Conservation (phyloP, 2,329 filamentous ascomycete species). For the Microcyclospora pomicola region DNA sequence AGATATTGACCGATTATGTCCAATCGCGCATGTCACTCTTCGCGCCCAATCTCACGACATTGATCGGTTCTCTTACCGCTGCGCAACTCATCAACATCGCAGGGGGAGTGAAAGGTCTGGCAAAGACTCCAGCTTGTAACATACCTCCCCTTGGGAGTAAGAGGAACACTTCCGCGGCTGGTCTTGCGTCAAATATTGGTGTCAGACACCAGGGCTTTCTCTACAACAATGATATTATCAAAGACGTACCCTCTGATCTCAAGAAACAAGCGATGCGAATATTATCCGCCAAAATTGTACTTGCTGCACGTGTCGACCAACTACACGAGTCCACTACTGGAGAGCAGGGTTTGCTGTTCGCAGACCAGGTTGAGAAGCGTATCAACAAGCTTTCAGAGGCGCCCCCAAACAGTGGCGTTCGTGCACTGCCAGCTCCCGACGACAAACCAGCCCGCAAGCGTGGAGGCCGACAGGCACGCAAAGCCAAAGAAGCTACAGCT, state of each 20-base stretch:
- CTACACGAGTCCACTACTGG: slow-evolving; percentile 72
- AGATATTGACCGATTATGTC: slow-evolving; percentile 78
- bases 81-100: slow-evolving; percentile 93
- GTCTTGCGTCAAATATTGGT: slow-evolving; percentile 84
- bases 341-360: slow-evolving; percentile 67
- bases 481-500: slow-evolving; percentile 90
- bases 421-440: slow-evolving; percentile 81
- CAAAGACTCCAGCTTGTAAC: slow-evolving; percentile 88
- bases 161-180: slow-evolving; percentile 57
- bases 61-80: slow-evolving; percentile 84
- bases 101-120: slow-evolving; percentile 74
- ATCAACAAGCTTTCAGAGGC: slow-evolving; percentile 89
- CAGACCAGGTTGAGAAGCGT: slow-evolving; percentile 67
- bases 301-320: slow-evolving; percentile 84
- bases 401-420: slow-evolving; percentile 72
- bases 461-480: slow-evolving; percentile 75
- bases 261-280: slow-evolving; percentile 93
- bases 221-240: slow-evolving; percentile 81
- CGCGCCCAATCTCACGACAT: slow-evolving; percentile 78
- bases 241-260: slow-evolving; percentile 68
- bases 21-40: slow-evolving; percentile 95
- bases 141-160: slow-evolving; percentile 82
- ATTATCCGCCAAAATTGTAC: slow-evolving; percentile 79
- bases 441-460: slow-evolving; percentile 91
- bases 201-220: slow-evolving; percentile 86